Conservation (phyloP, 495 filamentous ascomycete genomes). For the Podospora pseudoanserina region DNA sequence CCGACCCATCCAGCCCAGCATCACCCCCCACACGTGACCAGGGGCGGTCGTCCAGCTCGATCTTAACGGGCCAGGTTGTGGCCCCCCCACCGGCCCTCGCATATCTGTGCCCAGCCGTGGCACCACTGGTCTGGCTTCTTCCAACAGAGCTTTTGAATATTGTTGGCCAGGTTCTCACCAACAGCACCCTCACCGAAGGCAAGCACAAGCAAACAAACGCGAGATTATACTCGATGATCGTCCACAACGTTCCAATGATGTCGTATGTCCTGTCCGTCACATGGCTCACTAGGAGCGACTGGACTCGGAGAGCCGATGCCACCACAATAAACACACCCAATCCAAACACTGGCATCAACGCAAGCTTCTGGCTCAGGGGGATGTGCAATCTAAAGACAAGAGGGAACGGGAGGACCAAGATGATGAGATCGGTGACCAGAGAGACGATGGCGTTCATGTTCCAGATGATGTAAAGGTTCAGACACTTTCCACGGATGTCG, state of each 20-base stretch:
- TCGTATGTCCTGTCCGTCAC: constrained; percentile 17
- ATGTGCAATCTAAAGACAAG: constrained; percentile 27
- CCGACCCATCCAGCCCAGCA: background rate
- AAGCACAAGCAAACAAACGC: constrained; percentile 31
- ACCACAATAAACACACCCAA: constrained; percentile 29
- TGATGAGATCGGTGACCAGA: constrained; percentile 26
- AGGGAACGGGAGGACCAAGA: constrained; percentile 26
- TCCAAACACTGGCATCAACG: constrained; percentile 28
- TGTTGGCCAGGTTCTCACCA: constrained; percentile 22
- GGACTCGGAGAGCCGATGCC: constrained; percentile 25
- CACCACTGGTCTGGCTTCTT: constrained; percentile 2
- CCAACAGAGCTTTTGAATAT: constrained; percentile 1
- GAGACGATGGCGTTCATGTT: constrained; percentile 28
- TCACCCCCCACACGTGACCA: constrained; percentile 13
- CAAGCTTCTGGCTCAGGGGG: constrained; percentile 23
- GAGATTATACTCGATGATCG: constrained; percentile 32
- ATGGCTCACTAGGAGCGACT: constrained; percentile 8
- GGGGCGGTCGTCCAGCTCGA: background rate
- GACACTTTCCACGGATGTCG: constrained; percentile 18
- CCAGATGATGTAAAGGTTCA: constrained; percentile 31
- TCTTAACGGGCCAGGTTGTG: constrained; percentile 1
- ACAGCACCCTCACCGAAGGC: constrained; percentile 26
- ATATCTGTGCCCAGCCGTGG: background rate
- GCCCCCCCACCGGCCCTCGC: background rate
- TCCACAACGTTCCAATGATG: constrained; percentile 23